Evolutionary conservation across 345 rosid genomes (phyloP), one percentile per base, ranked within the genome.

Genomic region (Syzygium oleosum): DNA sequence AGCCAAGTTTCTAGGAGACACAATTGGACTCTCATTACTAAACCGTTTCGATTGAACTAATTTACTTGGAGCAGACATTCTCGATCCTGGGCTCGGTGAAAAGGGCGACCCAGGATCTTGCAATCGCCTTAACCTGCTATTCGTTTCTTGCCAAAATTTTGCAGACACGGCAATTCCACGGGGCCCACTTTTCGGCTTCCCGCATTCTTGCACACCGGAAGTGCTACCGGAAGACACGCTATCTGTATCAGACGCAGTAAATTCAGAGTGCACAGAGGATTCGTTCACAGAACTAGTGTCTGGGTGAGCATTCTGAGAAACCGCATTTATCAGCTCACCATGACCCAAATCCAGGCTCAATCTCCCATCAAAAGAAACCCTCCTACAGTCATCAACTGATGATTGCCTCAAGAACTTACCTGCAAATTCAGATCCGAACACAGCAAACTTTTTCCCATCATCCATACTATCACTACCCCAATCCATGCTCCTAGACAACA

Each of bases 71-170:
- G 91, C 43, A 23, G 78, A 84, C 34, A 88, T 91, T 91, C 96
- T 94, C 4, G 94, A 92, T 85, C 93, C 92, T 19, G 96, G 98
- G 89, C 95, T 95, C 38, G 92, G 80, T 41, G 94, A 94, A 86
- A 93, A 89, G 51, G 98, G 97, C 29, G 97, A 96, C 29, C 97
- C 95, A 2, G 97, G 98, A 91, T 97, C 99, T 89, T 95, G 99
- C 85, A 96, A 90, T 89, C 99, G 91, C 91, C 99, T 94, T 91
- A 97, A 89, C 91, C 98, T 93, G 90, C 93, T 94, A 88, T 97
- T 96, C 63, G 99, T 95, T 92, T 97, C 99, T 89, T 94, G 99
- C 99, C 99, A 97, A 90, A 97, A 97, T 91, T 92, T 95, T 34
- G 98, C 95, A 65, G 98, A 97, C 84, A 91, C 90, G 52, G 54